Conservation (phyloP, 352 stramenopile genomes). For the Phytophthora pluvialis region DNA sequence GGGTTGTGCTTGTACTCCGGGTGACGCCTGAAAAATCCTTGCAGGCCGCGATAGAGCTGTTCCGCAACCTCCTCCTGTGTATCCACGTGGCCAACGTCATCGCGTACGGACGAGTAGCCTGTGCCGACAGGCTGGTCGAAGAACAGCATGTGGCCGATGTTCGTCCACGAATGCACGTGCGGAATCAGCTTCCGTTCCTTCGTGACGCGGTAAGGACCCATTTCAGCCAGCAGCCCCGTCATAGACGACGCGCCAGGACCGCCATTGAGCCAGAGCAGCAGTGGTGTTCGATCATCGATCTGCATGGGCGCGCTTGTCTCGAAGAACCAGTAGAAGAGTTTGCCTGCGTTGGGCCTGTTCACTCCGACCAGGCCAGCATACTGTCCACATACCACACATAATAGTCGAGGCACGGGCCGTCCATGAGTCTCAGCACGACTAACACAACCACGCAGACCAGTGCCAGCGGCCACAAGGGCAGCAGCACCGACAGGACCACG, state of each 20-base stretch:
- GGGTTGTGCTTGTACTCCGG: constrained; percentile 74
- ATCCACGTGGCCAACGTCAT: constrained; percentile 74
- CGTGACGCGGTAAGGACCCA: constrained; percentile 79
- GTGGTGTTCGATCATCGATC: constrained; percentile 55
- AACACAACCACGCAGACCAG: constrained; percentile 32
- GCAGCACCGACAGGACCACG: constrained; percentile 12
- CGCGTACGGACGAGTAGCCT: constrained; percentile 75
- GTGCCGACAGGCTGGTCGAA: constrained; percentile 86
- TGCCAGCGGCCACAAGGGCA: constrained; percentile 28
- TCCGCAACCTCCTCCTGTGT: constrained; percentile 70
- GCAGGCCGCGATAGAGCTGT: constrained; percentile 94
- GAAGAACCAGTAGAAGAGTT: constrained; percentile 90
- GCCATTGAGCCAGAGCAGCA: constrained; percentile 86
- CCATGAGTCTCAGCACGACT: constrained; percentile 32
- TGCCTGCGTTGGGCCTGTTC: constrained; percentile 58
- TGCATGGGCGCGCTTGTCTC: constrained; percentile 58
- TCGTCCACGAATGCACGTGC: constrained; percentile 74
- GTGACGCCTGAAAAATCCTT: constrained; percentile 91
- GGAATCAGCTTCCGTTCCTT: constrained; percentile 72
- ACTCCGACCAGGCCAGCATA: constrained; percentile 76
- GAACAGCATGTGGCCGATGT: constrained; percentile 85
- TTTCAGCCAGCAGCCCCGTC: constrained; percentile 79
- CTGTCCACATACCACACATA: constrained; percentile 50
- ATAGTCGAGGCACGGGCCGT: constrained; percentile 32
- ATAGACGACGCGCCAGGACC: constrained; percentile 82